phyloP scores from a whole-genome alignment of 192 early-diverging fungal genomes.

The Dispira parvispora region DNA sequence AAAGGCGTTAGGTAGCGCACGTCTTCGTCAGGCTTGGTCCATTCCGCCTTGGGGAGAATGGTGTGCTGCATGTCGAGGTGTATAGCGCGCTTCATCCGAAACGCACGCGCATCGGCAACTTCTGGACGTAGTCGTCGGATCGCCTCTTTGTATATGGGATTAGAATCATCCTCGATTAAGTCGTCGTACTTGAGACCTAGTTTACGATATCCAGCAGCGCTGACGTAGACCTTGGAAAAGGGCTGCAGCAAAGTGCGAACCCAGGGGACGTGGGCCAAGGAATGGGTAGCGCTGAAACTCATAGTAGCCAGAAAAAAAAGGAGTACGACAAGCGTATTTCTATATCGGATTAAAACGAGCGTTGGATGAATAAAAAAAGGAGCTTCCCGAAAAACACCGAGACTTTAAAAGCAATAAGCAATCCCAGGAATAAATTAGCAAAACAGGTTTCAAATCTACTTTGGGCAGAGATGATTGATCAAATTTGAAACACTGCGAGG shows the following conservation, averaged over 20 bases:
- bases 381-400: too few species aligned
- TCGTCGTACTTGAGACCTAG: constrained; percentile 78
- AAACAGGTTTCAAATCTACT: too few species aligned
- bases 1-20: constrained; percentile 65
- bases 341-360: too few species aligned
- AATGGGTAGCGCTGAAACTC: constrained; percentile 10
- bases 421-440: too few species aligned
- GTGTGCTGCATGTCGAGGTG: constrained; percentile 56
- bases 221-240: constrained; percentile 7
- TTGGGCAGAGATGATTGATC: too few species aligned
- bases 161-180: constrained; percentile 68
- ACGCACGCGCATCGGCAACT: constrained; percentile 53
- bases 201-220: constrained; percentile 10
- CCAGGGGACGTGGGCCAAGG: constrained; percentile 9
- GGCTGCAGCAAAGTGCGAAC: constrained; percentile 8
- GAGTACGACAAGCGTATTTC: too few species aligned
- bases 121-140: constrained; percentile 53
- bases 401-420: too few species aligned
- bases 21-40: constrained; percentile 73
- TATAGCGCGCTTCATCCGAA: constrained; percentile 63
- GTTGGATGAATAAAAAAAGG: too few species aligned
- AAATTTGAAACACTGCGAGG: too few species aligned
- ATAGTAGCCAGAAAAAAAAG: not conserved
- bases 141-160: constrained; percentile 61
- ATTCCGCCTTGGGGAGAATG: constrained; percentile 44